Conservation (phyloP, 257 asterid genomes). For the Hygrophila difformis region DNA sequence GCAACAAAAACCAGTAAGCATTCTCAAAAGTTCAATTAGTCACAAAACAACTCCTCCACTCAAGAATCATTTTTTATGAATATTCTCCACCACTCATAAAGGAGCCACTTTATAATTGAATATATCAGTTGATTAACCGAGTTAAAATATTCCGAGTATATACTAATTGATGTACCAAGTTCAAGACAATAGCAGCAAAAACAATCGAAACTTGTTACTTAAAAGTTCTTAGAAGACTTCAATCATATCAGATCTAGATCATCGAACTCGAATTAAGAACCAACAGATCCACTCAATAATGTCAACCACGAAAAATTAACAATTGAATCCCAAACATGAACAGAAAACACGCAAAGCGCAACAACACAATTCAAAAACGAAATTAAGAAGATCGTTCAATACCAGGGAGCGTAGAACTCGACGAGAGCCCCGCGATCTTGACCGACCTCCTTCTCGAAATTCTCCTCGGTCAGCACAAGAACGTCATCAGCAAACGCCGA, state of each 20-base stretch:
- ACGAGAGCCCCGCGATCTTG: conserved; percentile 85
- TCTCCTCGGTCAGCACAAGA: conserved; percentile 70
- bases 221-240: neutral
- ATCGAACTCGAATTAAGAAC: neutral
- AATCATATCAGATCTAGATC: conserved; percentile 16
- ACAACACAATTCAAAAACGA: neutral
- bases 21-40: no score
- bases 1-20: neutral
- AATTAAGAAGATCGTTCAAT: neutral
- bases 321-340: neutral
- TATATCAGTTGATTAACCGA: no score
- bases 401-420: conserved; percentile 96
- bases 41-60: no score
- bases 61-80: no score
- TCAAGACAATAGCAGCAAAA: no score
- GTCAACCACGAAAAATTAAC: neutral
- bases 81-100: no score
- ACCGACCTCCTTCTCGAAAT: conserved; percentile 84
- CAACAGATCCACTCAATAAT: conserved; percentile 13
- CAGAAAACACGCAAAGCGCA: no score
- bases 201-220: no score
- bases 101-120: no score
- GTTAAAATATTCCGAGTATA: no score
- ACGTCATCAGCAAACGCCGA: conserved; percentile 64
- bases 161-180: no score